phyloP scores from a whole-genome alignment of 1,284 basidiomycete species.

The Microbotryomycetes sp. region DNA sequence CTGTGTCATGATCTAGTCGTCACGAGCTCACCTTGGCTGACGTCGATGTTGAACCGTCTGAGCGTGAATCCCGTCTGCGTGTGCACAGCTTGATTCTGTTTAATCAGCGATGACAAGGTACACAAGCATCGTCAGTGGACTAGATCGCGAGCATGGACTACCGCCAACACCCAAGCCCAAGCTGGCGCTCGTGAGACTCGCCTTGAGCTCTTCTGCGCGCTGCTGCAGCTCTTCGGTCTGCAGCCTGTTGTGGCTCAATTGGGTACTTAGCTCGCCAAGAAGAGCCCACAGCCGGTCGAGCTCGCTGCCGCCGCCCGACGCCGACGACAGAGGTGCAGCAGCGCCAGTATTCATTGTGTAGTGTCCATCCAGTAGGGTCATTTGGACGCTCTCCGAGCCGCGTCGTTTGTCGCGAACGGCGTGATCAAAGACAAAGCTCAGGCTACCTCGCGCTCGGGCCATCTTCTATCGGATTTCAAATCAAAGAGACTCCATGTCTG shows the following conservation, averaged over 20 bases:
- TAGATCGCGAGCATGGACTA: not conserved
- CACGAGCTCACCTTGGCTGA: constrained; percentile 62
- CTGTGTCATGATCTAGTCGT: not conserved
- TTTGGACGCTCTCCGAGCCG: too few relatives aligned
- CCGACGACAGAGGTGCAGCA: not conserved
- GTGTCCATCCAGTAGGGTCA: not conserved
- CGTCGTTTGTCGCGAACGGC: too few relatives aligned
- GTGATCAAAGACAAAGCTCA: too few relatives aligned
- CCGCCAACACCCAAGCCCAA: not conserved
- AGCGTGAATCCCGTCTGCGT: constrained; percentile 71
- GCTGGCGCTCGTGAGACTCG: constrained; percentile 40
- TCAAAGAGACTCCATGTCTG: too few relatives aligned
- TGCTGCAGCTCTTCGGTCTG: constrained; percentile 63
- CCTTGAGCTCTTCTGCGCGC: constrained; percentile 73
- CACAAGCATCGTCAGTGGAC: too few relatives aligned
- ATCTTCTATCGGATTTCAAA: too few relatives aligned
- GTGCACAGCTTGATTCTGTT: constrained; percentile 69
- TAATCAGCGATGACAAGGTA: not conserved
- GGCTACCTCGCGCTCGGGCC: too few relatives aligned
- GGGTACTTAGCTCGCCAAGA: constrained; percentile 51
- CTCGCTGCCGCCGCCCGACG: constrained; percentile 9
- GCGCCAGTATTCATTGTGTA: not conserved
- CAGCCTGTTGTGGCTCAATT: constrained; percentile 77
- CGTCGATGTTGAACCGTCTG: constrained; percentile 85
- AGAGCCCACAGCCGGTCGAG: constrained; percentile 31